Evolutionary conservation across 2,329 filamentous ascomycete species (phyloP), one percentile per base, ranked within the genome.

Genomic region (Coniochaeta prunicola): DNA sequence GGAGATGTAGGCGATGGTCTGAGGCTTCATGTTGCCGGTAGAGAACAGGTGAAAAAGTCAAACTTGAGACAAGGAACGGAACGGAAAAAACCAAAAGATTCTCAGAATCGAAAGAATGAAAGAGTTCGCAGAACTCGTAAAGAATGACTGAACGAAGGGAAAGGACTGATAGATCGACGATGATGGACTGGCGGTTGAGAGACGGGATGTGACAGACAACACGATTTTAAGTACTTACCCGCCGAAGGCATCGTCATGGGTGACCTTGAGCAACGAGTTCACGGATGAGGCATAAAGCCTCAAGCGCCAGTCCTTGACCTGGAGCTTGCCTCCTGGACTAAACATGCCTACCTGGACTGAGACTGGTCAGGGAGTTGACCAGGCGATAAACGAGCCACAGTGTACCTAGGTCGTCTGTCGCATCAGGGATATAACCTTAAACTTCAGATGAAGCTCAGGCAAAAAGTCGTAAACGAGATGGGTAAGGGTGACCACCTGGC

Each of bases 161-260:
- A 53, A 53, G 21, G 55, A 45, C 55, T 48, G 55, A 48, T 24
- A 31, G 55, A 57, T 31, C 36, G 55, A 57, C 36, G 45, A 30
- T 12, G 45, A 50, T 45, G 45, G 12, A 38, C 17, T 45, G 55
- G 28, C 26, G 30, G 53, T 54, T 21, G 30, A 54, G 8, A 28
- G 26, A n/a, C 30, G 30, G 31, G 30, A 21, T 54, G 30, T 10
- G 30, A 15, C 30, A 54, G 30, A 13, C 6, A 6, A 17, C 28
- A 34, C 53, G 19, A 17, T 17, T 28, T 54, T 54, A 54, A 33
- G 31, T 54, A 54, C 53, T 34, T 54, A 53, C 30, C 30, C 21
- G 28, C 8, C 53, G 53, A 54, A 21, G 53, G 7, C 33, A 54
- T 54, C 33, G 30, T 54, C 53, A 54, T 34, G 53, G 30, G 12